These are phyloP conservation scores for Paraconiothyrium sp. DNA, from an alignment of 2,329 filamentous ascomycete species.

Conservation along the genomic window DNA sequence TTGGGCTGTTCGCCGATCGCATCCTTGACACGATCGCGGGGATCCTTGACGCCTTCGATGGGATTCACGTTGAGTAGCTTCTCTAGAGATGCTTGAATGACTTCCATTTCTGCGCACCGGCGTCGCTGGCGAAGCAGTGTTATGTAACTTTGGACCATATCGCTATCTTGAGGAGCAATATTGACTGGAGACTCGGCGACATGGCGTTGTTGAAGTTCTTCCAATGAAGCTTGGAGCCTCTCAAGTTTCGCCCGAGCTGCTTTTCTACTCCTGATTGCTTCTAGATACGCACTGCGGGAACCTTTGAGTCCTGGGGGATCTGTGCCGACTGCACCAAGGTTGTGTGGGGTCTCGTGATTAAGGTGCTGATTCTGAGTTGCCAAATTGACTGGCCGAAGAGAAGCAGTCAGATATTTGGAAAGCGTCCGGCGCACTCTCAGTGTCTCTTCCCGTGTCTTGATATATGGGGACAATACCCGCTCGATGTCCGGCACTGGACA, in stretches of 20 bases:
- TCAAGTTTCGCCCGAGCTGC: conserved; percentile 52
- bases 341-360: conserved; percentile 41
- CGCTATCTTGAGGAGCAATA: conserved; percentile 42
- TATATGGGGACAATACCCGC: conserved; percentile 45
- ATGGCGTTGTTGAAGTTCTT: conserved; percentile 40
- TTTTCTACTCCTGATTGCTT: conserved; percentile 55
- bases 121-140: conserved; percentile 57
- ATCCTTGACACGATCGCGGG: conserved; percentile 37
- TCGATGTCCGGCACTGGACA: conserved; percentile 52
- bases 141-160: conserved; percentile 50
- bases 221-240: conserved; percentile 41
- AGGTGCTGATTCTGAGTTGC: conserved; percentile 44
- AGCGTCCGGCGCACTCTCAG: conserved; percentile 47
- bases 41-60: conserved; percentile 36
- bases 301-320: conserved; percentile 53
- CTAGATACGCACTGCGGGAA: conserved; percentile 56
- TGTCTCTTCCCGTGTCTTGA: conserved; percentile 49
- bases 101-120: conserved; percentile 56
- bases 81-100: conserved; percentile 58
- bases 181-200: conserved; percentile 38
- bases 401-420: conserved; percentile 43
- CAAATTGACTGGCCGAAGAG: conserved; percentile 38
- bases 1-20: conserved; percentile 48
- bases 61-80: conserved; percentile 49
- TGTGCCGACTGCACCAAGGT: conserved; percentile 31